A percentile compares a stretch with the other conserved stretches of the same genome.
These are phyloP conservation scores for Coemansia sp. DNA, from an alignment of 371 early-diverging fungal species.

Conservation along the genomic window DNA sequence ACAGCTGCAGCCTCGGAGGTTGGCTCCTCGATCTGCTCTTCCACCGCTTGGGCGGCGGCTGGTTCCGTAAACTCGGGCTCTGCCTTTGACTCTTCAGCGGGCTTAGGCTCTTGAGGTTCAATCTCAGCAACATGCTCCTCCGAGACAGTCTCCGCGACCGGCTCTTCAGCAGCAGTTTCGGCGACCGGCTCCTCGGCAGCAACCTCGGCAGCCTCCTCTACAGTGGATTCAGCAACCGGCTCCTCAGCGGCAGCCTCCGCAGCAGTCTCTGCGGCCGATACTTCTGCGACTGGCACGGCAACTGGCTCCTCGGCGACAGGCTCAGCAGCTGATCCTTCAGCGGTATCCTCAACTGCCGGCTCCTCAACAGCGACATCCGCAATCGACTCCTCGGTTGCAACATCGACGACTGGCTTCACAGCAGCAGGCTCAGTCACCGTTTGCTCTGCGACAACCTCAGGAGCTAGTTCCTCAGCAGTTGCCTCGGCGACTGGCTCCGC, in stretches of 20 bases:
- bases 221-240: background rate
- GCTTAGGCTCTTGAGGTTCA: background rate
- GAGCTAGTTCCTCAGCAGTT: background rate
- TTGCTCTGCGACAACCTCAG: background rate
- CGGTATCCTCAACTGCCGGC: background rate
- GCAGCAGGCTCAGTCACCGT: background rate
- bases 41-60: no score
- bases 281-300: no score
- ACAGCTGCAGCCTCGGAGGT: no score
- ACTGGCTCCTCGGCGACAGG: background rate
- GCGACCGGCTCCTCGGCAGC: background rate
- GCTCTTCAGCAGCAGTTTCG: background rate
- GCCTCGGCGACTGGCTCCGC: background rate
- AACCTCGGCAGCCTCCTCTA: background rate
- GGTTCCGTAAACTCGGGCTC: no score
- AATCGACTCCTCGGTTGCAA: background rate
- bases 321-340: background rate
- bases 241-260: background rate
- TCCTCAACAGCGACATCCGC: background rate
- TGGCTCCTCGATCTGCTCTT: no score
- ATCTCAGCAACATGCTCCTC: background rate
- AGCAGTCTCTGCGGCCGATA: background rate
- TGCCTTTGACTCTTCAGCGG: background rate
- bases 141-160: background rate
- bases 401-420: background rate